Base-by-base conservation (phyloP, 331 rosid species). In the Spiraea crenata region DNA sequence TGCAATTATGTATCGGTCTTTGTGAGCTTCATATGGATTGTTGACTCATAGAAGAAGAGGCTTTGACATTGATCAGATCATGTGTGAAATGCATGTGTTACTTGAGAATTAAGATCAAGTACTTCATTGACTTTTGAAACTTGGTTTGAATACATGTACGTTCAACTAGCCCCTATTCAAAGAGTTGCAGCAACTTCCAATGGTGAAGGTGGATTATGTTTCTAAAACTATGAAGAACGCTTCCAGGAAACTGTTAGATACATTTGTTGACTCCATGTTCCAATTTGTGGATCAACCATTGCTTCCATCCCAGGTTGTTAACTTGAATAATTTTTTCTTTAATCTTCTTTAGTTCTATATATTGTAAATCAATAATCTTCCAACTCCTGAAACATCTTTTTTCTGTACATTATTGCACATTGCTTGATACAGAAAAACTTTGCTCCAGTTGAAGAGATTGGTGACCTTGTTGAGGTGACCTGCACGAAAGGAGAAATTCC, bases 361-460 rank as follows among this genome's bases (percentile, higher is more conserved):
- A 25, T 25, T 25, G 45, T 9, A 13, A 37, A 54, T n/a, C 2
- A 54, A 54, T 54, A 9, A 17, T 15, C 19, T 17, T 54, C 19
- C 57, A 54, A 15, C 58, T 54, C n/a, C 19, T 54, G 35, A 19
- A 19, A 54, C 35, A n/a, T 9, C 58, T 5, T 38, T 25, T 25
- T 25, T 1, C 31, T 25, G 31, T 25, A 25, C 31, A 25, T 25
- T 25, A 25, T 25, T 25, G 31, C 31, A 7, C 3, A 19, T 11
- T 51, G 0, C 7, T 3, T 64, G 38, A 19, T 45, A 49, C 60
- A 88, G 92, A 74, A 73, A 55, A 90, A 90, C 79, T 80, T 79
- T 72, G 84, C 83, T 65, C 96, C 95, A 1, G 89, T 82, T 63
- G 90, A 86, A 62, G 92, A 88, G 73, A 60, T 88, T 31, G 83